Base-by-base conservation (phyloP, 1,139 yeast genomes). In the Suhomyces yuchorum region DNA sequence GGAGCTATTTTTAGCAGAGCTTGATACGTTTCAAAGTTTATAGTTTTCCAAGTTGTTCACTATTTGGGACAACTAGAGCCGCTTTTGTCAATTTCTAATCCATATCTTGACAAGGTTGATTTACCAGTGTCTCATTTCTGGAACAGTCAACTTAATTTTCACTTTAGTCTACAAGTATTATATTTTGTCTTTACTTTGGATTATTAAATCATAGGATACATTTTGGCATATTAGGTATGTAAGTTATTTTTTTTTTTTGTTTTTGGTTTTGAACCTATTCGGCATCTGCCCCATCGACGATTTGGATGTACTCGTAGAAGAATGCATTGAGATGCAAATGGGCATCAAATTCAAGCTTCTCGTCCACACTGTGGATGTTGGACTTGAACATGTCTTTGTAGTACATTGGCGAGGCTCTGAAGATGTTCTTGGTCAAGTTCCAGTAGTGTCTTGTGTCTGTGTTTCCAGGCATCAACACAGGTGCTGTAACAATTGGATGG, bases 401-500 rank as follows among this genome's bases (percentile, higher is more conserved):
- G 49, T 68, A 65, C 57, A 71, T 51, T 51, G 85, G 87, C 17
- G 77, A 62, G 64, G 77, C 85, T 57, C 97, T 78, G 73, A 77
- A 88, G 51, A 91, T 87, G 62, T 87, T 81, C 47, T 74, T 72
- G n/a, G 91, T 80, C 61, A 90, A 73, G 44, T 73, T 67, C 92
- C 95, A 87, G 68, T 87, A 89, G 62, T 81, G 79, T 61, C 81
- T 79, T 8, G 96, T 89, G 63, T 90, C 97, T 2, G 97, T 90
- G 66, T 89, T 90, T 28, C 88, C 96, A 5, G 88, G 77, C 81
- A 87, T 80, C 44, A 87, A 61, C 17, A 80, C 71, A 9, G 96
- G 95, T 1, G 91, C 70, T 19, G 82, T 71, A 44, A 86, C 71
- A 28, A 84, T 67, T 22, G 81, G 73, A 37, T 71, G 62, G 11